Conservation (phyloP, 306 rosid genomes). For the Senna siamea region DNA sequence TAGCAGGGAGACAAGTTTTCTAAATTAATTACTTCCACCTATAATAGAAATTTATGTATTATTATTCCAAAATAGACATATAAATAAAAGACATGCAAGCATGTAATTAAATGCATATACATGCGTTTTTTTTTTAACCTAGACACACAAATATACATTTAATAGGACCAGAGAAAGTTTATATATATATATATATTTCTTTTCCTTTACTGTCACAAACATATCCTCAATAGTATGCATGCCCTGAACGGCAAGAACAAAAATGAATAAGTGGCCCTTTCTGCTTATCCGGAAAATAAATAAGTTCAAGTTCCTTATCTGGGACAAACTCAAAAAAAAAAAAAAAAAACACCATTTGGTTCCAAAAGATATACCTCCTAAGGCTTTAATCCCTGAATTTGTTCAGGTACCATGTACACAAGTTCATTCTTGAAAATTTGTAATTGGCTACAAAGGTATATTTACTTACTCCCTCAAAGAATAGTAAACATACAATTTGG, state of each 20-base stretch:
- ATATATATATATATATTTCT: not conserved
- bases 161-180: slow-evolving; percentile 11
- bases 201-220: not conserved
- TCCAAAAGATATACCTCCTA: not conserved
- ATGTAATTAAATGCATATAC: not conserved
- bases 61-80: slow-evolving; percentile 15
- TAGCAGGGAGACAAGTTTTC: not conserved
- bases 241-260: not conserved
- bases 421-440: not conserved
- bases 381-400: not conserved
- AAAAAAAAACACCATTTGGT: too few relatives aligned
- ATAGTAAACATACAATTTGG: too few relatives aligned
- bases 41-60: not conserved
- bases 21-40: slow-evolving; percentile 5
- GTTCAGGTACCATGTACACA: too few relatives aligned
- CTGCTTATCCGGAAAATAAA: not conserved
- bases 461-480: not conserved
- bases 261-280: not conserved
- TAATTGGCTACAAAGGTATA: not conserved
- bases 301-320: not conserved
- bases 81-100: not conserved
- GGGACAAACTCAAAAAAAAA: not conserved
- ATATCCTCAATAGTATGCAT: not conserved
- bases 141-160: not conserved
- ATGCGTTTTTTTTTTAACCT: not conserved